A percentile compares a stretch with the other conserved stretches of the same genome.
phyloP scores from a whole-genome alignment of 2,329 filamentous ascomycete genomes.

The Colletotrichum musicola region DNA sequence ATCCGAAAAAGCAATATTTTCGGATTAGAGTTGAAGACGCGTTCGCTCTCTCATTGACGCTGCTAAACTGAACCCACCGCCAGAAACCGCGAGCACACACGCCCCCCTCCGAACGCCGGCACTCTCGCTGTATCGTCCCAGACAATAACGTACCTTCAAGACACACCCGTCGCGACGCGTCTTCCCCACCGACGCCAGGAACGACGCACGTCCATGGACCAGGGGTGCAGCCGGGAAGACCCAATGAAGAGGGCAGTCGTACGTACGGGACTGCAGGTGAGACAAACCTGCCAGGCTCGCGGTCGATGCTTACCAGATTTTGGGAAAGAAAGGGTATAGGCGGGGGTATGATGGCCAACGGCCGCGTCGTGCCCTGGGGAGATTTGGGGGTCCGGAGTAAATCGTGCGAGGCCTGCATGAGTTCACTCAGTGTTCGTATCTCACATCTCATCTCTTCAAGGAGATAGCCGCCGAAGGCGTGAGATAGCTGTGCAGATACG shows the following conservation, averaged over 20 bases:
- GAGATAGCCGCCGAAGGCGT: constrained; percentile 13
- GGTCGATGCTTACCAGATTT: constrained; percentile 26
- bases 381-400: neutral
- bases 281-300: constrained; percentile 21
- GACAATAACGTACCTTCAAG: constrained; percentile 16
- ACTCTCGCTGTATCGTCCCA: constrained; percentile 14
- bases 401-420: neutral
- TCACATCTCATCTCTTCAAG: neutral
- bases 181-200: constrained; percentile 15
- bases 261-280: neutral
- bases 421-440: neutral
- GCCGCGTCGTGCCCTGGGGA: neutral
- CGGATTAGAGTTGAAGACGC: constrained; percentile 32
- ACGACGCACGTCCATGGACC: constrained; percentile 19
- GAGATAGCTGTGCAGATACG: constrained; percentile 26
- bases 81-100: neutral
- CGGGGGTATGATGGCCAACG: no score
- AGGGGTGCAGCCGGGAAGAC: neutral
- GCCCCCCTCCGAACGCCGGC: constrained; percentile 30
- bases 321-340: constrained; percentile 9
- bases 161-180: constrained; percentile 27
- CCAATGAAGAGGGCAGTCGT: constrained; percentile 9
- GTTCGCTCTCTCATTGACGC: constrained; percentile 8
- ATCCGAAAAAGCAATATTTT: constrained; percentile 19
- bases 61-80: constrained; percentile 17